Evolutionary conservation across 768 basidiomycete species (phyloP).

Genomic region (Lentinula aciculospora): DNA sequence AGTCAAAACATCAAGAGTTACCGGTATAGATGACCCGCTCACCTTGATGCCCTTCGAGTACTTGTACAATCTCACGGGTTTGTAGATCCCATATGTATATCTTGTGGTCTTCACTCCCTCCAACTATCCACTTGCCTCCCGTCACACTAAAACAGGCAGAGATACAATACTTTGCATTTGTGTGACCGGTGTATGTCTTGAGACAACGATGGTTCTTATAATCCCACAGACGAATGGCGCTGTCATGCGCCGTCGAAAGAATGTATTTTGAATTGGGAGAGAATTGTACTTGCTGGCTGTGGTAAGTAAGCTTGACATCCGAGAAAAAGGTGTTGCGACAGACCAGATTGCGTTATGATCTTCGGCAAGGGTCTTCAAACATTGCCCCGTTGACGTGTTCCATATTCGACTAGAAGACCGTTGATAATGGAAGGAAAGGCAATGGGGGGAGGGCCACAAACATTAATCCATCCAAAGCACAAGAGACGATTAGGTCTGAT

Average conservation of each 20-base stretch:
- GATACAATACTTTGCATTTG: conserved; percentile 80
- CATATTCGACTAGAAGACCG: conserved; percentile 74
- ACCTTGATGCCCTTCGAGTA: conserved; percentile 74
- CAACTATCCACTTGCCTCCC: conserved; percentile 84
- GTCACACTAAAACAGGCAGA: conserved; percentile 82
- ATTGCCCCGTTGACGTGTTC: conserved; percentile 90
- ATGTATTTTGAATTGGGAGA: conserved; percentile 96
- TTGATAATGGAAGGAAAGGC: background rate
- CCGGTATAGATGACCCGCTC: conserved; percentile 8
- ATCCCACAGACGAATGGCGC: conserved; percentile 91
- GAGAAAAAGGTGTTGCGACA: too few species aligned
- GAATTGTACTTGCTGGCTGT: conserved; percentile 86
- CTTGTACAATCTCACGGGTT: conserved; percentile 78
- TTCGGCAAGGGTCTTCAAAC: conserved; percentile 92
- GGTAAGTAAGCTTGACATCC: background rate
- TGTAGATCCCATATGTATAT: conserved; percentile 91
- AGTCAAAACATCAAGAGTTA: background rate
- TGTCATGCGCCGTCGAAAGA: conserved; percentile 90
- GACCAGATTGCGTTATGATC: conserved; percentile 82
- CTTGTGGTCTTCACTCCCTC: conserved; percentile 88
- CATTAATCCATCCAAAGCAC: conserved; percentile 92
- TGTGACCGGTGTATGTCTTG: conserved; percentile 85
- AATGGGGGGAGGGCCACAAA: conserved; percentile 35
- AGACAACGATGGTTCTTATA: conserved; percentile 87
- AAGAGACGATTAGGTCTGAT: conserved; percentile 86